phyloP scores from a whole-genome alignment of 306 rosid genomes.

The Vigna mungo region DNA sequence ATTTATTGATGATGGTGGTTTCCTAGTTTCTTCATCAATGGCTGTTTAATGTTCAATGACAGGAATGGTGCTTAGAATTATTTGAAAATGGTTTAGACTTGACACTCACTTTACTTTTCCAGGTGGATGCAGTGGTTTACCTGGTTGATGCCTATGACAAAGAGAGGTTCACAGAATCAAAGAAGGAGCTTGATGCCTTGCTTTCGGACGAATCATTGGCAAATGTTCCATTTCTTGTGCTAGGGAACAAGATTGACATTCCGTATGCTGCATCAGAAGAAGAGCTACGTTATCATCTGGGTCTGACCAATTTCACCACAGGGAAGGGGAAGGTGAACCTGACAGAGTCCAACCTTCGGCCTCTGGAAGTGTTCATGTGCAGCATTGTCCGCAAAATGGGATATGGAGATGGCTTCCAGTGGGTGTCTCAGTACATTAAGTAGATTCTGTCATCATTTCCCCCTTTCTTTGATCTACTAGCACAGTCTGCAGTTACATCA shows the following conservation, averaged over 20 bases:
- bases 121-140: constrained; percentile 89
- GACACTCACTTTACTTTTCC: constrained; percentile 30
- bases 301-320: constrained; percentile 79
- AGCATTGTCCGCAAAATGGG: constrained; percentile 94
- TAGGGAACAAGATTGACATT: constrained; percentile 88
- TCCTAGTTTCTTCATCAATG: background rate
- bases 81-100: constrained; percentile 29
- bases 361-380: constrained; percentile 92
- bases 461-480: constrained; percentile 38
- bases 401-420: constrained; percentile 85
- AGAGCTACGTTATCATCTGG: constrained; percentile 76
- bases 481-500: constrained; percentile 53
- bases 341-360: constrained; percentile 69
- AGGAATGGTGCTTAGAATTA: background rate
- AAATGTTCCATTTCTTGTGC: constrained; percentile 74
- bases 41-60: constrained; percentile 19
- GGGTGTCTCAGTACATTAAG: constrained; percentile 88
- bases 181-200: constrained; percentile 78
- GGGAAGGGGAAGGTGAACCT: constrained; percentile 82
- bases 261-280: constrained; percentile 89
- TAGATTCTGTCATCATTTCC: constrained; percentile 47
- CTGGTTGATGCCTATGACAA: constrained; percentile 82
- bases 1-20: background rate
- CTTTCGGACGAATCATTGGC: constrained; percentile 77
- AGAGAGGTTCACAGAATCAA: constrained; percentile 79